Evolutionary conservation across 192 early-diverging fungal genomes (phyloP).

Genomic region (Obelidium mucronatum): DNA sequence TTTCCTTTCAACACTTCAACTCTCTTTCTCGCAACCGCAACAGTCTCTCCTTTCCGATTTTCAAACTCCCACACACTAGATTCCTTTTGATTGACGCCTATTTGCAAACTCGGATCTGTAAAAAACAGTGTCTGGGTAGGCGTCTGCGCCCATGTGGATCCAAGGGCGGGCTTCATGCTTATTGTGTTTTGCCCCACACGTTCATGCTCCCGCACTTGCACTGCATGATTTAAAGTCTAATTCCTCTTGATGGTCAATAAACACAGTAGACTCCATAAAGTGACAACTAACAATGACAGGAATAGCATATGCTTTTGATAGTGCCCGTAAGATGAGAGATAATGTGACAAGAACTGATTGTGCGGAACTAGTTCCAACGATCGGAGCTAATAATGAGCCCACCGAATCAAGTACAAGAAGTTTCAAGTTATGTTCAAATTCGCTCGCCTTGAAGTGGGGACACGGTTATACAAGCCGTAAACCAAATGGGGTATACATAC

Average conservation of each 20-base stretch:
- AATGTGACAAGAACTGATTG: neutral
- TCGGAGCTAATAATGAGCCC: conserved; percentile 26
- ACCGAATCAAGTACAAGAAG: conserved; percentile 27
- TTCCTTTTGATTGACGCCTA: neutral
- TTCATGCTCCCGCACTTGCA: neutral
- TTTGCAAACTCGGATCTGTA: neutral
- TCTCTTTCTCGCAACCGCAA: neutral
- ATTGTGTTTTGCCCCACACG: neutral
- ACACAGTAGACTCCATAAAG: neutral
- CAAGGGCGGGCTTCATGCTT: conserved; percentile 5
- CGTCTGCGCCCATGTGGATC: neutral
- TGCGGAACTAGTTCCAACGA: conserved; percentile 3
- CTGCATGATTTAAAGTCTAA: conserved; percentile 20
- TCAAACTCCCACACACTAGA: conserved; percentile 22
- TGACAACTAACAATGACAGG: conserved; percentile 3
- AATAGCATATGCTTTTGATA: conserved; percentile 20
- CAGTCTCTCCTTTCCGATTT: conserved; percentile 19
- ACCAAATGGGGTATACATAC: neutral
- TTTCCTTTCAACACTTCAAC: conserved; percentile 23
- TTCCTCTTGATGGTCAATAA: neutral
- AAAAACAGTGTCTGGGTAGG: conserved; percentile 30
- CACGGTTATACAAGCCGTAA: neutral
- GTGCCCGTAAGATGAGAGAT: neutral
- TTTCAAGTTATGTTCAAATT: neutral
- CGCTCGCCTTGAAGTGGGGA: neutral